Conservation (phyloP, 163 green algal genomes). For the Prototheca wickerhamii region DNA sequence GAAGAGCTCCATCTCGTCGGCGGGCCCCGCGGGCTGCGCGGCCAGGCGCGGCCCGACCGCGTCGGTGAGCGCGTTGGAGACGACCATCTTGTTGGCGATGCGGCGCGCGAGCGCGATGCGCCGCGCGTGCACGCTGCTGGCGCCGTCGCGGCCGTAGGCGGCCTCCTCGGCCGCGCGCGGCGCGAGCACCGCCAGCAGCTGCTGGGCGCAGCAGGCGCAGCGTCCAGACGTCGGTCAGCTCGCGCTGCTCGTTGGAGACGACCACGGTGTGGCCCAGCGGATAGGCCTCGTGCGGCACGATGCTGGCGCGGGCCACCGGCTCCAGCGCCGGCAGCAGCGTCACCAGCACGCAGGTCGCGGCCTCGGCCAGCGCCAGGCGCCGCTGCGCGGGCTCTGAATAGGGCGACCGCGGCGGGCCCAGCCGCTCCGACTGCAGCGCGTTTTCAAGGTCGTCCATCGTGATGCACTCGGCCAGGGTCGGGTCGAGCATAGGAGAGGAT, state of each 20-base stretch:
- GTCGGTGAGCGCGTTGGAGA: slow-evolving; percentile 34
- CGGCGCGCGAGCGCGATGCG: slow-evolving; percentile 39
- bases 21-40: background rate
- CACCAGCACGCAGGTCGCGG: slow-evolving; percentile 55
- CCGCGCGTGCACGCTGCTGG: slow-evolving; percentile 63
- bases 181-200: slow-evolving; percentile 69
- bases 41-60: slow-evolving; percentile 15
- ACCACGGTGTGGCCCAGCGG: slow-evolving; percentile 78
- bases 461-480: too few relatives aligned
- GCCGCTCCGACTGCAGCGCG: slow-evolving; percentile 49
- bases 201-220: slow-evolving; percentile 72
- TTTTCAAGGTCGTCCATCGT: slow-evolving; percentile 40
- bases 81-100: slow-evolving; percentile 51
- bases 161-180: slow-evolving; percentile 35
- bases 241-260: slow-evolving; percentile 67
- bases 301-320: slow-evolving; percentile 64
- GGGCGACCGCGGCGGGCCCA: slow-evolving; percentile 28
- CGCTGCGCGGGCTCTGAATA: slow-evolving; percentile 30
- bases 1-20: background rate
- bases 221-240: slow-evolving; percentile 74
- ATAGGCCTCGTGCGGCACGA: slow-evolving; percentile 60
- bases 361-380: slow-evolving; percentile 64
- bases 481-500: too few relatives aligned
- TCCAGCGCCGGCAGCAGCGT: slow-evolving; percentile 84
- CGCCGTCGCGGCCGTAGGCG: slow-evolving; percentile 55